Evolutionary conservation across 2,329 filamentous ascomycete genomes (phyloP).

Genomic region (Claviceps cyperi): DNA sequence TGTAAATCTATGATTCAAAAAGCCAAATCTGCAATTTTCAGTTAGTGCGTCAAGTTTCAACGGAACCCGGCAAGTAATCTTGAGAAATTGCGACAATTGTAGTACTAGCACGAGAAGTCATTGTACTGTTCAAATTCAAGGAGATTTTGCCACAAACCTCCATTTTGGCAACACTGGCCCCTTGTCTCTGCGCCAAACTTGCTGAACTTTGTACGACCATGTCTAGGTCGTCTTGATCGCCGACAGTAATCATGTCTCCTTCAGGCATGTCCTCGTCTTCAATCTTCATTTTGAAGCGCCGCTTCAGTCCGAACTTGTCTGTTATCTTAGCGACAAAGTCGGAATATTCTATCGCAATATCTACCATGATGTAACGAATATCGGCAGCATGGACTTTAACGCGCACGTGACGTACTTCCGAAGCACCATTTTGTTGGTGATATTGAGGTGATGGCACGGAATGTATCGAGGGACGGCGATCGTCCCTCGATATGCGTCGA

Average conservation of each 20-base stretch:
- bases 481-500: slow-evolving; percentile 23
- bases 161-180: slow-evolving; percentile 78
- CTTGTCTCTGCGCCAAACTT: slow-evolving; percentile 54
- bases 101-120: background rate
- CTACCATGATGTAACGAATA: slow-evolving; percentile 83
- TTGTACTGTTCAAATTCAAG: background rate
- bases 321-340: slow-evolving; percentile 68
- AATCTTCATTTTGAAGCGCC: slow-evolving; percentile 79
- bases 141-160: slow-evolving; percentile 49
- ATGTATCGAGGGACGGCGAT: slow-evolving; percentile 13
- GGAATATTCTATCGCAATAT: slow-evolving; percentile 53
- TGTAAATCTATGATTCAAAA: slow-evolving; percentile 23
- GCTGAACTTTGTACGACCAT: slow-evolving; percentile 64
- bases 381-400: slow-evolving; percentile 89
- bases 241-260: slow-evolving; percentile 92
- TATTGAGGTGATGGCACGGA: slow-evolving; percentile 40
- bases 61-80: background rate
- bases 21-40: slow-evolving; percentile 31
- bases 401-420: slow-evolving; percentile 63
- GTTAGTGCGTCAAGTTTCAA: slow-evolving; percentile 11
- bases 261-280: slow-evolving; percentile 62
- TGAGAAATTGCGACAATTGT: background rate
- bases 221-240: slow-evolving; percentile 89
- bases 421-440: slow-evolving; percentile 69
- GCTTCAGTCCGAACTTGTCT: slow-evolving; percentile 69